These are phyloP conservation scores for Cladobotryum mycophilum DNA, from an alignment of 2,329 filamentous ascomycete species.

Conservation along the genomic window DNA sequence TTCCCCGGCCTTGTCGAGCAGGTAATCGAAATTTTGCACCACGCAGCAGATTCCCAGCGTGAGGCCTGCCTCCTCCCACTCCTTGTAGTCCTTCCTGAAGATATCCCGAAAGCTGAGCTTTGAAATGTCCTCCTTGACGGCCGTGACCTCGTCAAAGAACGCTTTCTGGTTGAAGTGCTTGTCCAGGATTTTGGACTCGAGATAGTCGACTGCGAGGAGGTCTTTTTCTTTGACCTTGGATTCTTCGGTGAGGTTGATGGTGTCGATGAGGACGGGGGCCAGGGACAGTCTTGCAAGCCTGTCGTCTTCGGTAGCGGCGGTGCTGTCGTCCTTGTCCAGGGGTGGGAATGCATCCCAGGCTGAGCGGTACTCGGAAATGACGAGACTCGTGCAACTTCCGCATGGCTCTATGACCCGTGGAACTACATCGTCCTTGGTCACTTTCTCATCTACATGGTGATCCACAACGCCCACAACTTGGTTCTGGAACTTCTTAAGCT, in stretches of 20 bases:
- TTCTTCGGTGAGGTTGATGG: constrained; percentile 54
- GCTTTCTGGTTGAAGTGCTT: constrained; percentile 42
- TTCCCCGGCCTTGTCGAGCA: constrained; percentile 48
- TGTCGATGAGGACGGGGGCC: constrained; percentile 69
- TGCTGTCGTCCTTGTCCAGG: constrained; percentile 17
- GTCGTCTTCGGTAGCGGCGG: constrained; percentile 36
- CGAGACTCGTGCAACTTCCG: constrained; percentile 68
- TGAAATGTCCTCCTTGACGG: constrained; percentile 63
- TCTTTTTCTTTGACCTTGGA: constrained; percentile 63
- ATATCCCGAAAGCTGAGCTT: constrained; percentile 58
- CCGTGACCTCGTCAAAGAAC: constrained; percentile 55
- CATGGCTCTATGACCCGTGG: constrained; percentile 58
- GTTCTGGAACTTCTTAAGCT: constrained; percentile 45
- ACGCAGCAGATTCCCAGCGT: constrained; percentile 62
- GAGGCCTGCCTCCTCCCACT: constrained; percentile 56
- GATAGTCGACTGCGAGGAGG: constrained; percentile 47
- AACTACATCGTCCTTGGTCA: constrained; percentile 39
- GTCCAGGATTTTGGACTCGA: constrained; percentile 44
- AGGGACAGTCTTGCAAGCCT: constrained; percentile 62
- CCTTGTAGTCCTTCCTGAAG: constrained; percentile 78
- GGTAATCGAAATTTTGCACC: constrained; percentile 55
- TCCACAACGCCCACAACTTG: constrained; percentile 64
- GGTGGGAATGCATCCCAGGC: constrained; percentile 50
- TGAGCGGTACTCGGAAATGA: constrained; percentile 52
- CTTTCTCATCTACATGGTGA: constrained; percentile 69